Evolutionary conservation across 371 early-diverging fungal species (phyloP).

Genomic region (Phascolomyces articulosus): DNA sequence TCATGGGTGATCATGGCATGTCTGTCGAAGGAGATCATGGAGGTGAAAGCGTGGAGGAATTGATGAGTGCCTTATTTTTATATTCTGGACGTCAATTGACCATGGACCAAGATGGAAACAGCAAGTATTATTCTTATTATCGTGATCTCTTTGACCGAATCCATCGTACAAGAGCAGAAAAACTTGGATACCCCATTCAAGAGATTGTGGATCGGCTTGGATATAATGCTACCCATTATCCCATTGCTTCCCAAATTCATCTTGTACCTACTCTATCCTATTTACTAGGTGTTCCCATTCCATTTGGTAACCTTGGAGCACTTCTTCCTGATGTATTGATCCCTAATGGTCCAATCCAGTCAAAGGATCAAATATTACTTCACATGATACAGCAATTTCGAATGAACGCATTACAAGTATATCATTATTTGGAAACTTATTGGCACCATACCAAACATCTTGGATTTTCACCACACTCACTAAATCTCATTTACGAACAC

Average conservation of each 20-base stretch:
- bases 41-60: constrained; percentile 90
- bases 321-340: constrained; percentile 75
- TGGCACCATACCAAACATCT: constrained; percentile 29
- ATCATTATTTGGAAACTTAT: constrained; percentile 68
- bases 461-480: constrained; percentile 30
- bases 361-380: constrained; percentile 39
- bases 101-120: not conserved
- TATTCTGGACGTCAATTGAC: constrained; percentile 62
- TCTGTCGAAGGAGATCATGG: constrained; percentile 98
- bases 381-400: constrained; percentile 61
- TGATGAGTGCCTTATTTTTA: constrained; percentile 84
- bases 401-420: constrained; percentile 80
- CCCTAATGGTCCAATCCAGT: not conserved
- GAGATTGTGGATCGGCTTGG: constrained; percentile 20
- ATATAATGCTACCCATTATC: constrained; percentile 31
- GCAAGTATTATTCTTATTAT: not conserved
- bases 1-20: constrained; percentile 99
- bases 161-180: constrained; percentile 20
- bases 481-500: constrained; percentile 24
- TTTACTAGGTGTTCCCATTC: constrained; percentile 77
- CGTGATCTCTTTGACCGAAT: constrained; percentile 22
- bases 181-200: constrained; percentile 28
- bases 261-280: constrained; percentile 80
- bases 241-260: constrained; percentile 80
- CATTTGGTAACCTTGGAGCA: constrained; percentile 84